phyloP scores from a whole-genome alignment of 106 monocot genomes.

The Phalaenopsis aphrodite region DNA sequence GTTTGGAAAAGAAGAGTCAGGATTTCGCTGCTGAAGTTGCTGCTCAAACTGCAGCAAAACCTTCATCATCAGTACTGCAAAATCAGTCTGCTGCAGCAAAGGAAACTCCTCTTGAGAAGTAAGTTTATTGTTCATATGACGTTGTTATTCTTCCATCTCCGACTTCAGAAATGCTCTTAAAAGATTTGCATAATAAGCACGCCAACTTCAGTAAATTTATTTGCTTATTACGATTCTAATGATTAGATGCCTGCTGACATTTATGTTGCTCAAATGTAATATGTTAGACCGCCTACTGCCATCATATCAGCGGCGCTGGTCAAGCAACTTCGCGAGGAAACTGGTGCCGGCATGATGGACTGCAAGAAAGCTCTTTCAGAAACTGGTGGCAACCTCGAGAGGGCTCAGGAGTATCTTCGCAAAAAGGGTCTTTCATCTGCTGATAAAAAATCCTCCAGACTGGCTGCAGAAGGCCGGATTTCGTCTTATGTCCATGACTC shows the following conservation, averaged over 20 bases:
- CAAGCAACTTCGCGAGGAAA: constrained; percentile 88
- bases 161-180: not conserved
- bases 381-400: constrained; percentile 62
- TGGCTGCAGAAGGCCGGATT: constrained; percentile 76
- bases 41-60: constrained; percentile 73
- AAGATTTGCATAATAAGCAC: not conserved
- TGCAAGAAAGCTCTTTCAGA: constrained; percentile 91
- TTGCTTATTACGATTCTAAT: no score
- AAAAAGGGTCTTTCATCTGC: constrained; percentile 91
- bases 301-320: constrained; percentile 66
- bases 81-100: constrained; percentile 26
- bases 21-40: constrained; percentile 96
- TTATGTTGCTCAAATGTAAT: constrained; percentile 1
- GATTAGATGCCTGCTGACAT: not conserved
- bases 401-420: constrained; percentile 79
- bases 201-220: no score
- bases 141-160: not conserved
- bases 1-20: constrained; percentile 85
- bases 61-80: constrained; percentile 23
- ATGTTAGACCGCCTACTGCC: constrained; percentile 35
- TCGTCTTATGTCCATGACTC: constrained; percentile 77
- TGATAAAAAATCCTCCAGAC: constrained; percentile 81
- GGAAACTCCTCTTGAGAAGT: constrained; percentile 49
- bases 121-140: constrained; percentile 12
- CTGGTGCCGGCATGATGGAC: constrained; percentile 98